Conservation (phyloP, 257 asterid species). For the Rehmannia glutinosa region DNA sequence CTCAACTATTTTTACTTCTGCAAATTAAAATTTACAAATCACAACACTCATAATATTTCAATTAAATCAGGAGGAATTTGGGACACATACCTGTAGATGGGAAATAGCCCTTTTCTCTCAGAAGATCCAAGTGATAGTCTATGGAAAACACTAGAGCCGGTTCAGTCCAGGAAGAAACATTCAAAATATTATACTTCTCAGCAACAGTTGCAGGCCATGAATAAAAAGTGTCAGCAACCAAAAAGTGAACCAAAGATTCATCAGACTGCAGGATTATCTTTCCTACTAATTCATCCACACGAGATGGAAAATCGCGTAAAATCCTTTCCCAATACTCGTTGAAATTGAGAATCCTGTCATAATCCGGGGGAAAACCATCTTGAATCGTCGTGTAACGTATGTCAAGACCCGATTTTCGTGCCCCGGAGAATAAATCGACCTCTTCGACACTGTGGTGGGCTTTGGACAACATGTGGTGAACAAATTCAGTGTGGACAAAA, state of each 20-base stretch:
- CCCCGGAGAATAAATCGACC: constrained; percentile 29
- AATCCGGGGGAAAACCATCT: constrained; percentile 41
- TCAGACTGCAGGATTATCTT: not conserved
- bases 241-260: not conserved
- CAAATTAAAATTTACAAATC: too few species aligned
- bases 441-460: constrained; percentile 13
- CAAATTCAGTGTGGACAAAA: constrained; percentile 39
- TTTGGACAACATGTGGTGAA: constrained; percentile 37
- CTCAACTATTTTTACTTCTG: too few species aligned
- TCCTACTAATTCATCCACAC: constrained; percentile 32
- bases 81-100: not conserved
- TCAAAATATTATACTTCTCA: not conserved
- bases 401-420: constrained; percentile 38
- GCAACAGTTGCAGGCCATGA: not conserved
- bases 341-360: constrained; percentile 22
- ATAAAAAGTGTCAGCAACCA: not conserved
- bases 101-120: not conserved
- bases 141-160: not conserved
- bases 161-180: not conserved
- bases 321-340: constrained; percentile 22
- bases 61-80: too few species aligned
- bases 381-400: constrained; percentile 36
- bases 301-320: constrained; percentile 29
- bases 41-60: too few species aligned
- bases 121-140: not conserved